A percentile compares a stretch with the other conserved stretches of the same genome.
Conservation (phyloP, 2,329 filamentous ascomycete genomes). For the Penicillium sp. region DNA sequence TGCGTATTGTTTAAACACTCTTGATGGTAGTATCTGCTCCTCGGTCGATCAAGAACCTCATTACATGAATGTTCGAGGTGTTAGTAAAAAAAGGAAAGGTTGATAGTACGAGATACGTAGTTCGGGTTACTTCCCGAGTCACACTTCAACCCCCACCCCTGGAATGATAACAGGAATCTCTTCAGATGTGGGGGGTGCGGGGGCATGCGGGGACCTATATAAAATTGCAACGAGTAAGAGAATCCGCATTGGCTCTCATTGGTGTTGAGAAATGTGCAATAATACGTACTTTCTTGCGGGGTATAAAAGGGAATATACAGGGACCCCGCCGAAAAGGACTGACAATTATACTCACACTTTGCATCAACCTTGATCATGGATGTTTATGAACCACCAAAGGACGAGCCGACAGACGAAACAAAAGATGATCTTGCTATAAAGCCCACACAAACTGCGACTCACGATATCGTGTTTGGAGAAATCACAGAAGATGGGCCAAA, state of each 20-base stretch:
- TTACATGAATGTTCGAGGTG: no score
- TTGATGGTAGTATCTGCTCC: no score
- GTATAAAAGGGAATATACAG: neutral
- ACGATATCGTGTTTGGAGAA: neutral
- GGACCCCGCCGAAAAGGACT: neutral
- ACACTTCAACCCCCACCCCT: neutral
- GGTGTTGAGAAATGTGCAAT: neutral
- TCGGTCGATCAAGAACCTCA: no score
- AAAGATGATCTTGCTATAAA: neutral
- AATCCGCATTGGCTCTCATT: neutral
- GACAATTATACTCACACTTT: neutral
- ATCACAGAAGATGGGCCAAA: neutral
- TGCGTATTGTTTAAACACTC: no score
- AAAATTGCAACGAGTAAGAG: neutral
- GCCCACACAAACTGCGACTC: neutral
- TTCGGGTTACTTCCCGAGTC: neutral
- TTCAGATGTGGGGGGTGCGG: neutral
- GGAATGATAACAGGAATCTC: neutral
- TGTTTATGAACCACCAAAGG: neutral
- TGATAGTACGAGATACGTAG: no score
- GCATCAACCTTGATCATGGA: neutral
- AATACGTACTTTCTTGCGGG: neutral
- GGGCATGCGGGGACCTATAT: neutral
- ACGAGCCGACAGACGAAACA: neutral
- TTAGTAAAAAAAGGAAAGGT: no score